phyloP scores from a whole-genome alignment of 106 monocot species.

The Dioscorea alata region DNA sequence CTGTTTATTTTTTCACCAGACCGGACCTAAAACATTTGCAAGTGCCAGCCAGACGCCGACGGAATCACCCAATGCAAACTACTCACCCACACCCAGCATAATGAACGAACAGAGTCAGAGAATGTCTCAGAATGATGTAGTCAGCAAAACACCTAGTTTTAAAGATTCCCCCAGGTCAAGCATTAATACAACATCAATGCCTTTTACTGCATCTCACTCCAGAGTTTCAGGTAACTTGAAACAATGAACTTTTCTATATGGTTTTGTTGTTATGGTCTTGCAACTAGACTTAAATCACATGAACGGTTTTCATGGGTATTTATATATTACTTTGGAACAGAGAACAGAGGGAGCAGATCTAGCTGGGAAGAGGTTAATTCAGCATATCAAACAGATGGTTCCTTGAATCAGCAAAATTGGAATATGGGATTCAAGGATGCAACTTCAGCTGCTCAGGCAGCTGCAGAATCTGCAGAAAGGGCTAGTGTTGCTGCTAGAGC shows the following conservation, averaged over 20 bases:
- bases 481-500: conserved; percentile 89
- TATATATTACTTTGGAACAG: conserved; percentile 11
- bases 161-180: conserved; percentile 12
- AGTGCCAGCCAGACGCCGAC: conserved; percentile 10
- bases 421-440: conserved; percentile 79
- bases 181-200: not conserved
- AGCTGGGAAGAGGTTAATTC: conserved; percentile 1
- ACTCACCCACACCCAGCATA: conserved; percentile 1
- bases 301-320: no score
- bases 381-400: conserved; percentile 14
- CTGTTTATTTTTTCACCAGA: conserved; percentile 14
- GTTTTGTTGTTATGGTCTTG: not conserved
- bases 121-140: conserved; percentile 10
- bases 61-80: conserved; percentile 16
- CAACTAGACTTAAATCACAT: no score
- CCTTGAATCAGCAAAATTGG: conserved; percentile 27
- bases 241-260: not conserved
- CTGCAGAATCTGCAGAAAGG: conserved; percentile 92
- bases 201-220: conserved; percentile 7
- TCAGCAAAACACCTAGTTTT: not conserved
- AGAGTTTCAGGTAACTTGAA: conserved; percentile 21
- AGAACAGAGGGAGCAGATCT: not conserved
- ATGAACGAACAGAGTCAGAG: conserved; percentile 14
- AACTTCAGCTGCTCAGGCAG: conserved; percentile 77
- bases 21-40: conserved; percentile 47